Base-by-base conservation (phyloP, 768 basidiomycete genomes). In the Leccinum truebloodii region DNA sequence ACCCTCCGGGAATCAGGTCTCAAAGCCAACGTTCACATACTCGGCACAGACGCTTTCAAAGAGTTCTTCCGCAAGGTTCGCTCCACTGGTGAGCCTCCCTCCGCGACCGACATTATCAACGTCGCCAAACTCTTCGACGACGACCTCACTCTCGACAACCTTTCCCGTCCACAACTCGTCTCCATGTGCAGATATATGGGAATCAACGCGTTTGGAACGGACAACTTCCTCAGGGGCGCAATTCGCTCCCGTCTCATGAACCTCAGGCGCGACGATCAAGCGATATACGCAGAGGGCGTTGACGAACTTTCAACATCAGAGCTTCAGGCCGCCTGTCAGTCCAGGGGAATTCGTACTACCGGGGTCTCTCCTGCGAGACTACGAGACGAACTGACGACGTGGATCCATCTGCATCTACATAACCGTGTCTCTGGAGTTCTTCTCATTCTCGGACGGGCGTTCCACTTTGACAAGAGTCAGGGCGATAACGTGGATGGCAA, bases 41-140 rank as follows among this genome's bases (percentile, higher is more conserved):
- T 98, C 60, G 91, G 94, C 63, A 90, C 85, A 46, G 95, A 97
- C 57, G 92, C 94, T 44, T 99, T 99, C 85, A 98, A 98, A 73
- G 94, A 96, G 75, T 99, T 99, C 79, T 99, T 99, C 88, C 86
- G 94, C 71, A 98, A 98, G 79, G 94, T 93, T 55, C 91, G 97
- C 55, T 92, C 93, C 4, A 98, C 96, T 0, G 97, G 97, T 52
- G 97, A 98, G 80, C 84, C 87, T 1, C 96, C 97, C 14, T 94
- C 94, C 1, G 82, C 88, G 2, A 76, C 85, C 64, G 96, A 99
- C 67, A 84, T 99, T 65, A 86, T 96, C 79, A 92, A 87, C 69
- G 97, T 98, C 30, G 95, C 97, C 58, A 94, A 94, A 69, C 83
- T 98, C 26, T 99, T 99, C 75, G 93, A 98, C 71, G 95, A 98